These are phyloP conservation scores for Pontederia crassipes DNA, from an alignment of 176 grass and related monocot genomes.

Conservation along the genomic window DNA sequence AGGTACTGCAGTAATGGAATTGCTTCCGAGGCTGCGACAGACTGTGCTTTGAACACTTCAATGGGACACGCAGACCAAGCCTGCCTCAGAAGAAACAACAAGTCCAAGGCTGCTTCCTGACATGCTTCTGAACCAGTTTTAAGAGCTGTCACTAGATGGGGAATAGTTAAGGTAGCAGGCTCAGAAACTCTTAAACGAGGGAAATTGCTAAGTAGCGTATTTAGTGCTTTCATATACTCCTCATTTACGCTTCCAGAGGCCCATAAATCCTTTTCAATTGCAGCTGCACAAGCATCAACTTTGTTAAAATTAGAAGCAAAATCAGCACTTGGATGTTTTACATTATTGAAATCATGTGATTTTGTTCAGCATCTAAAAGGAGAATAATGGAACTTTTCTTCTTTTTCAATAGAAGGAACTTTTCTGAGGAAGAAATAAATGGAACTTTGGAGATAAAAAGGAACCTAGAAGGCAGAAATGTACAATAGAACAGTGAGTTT, in stretches of 20 bases:
- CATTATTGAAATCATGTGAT: no score
- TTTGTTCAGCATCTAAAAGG: no score
- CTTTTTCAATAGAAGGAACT: no score
- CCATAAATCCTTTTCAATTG: slow-evolving; percentile 99
- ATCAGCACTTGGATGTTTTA: no score
- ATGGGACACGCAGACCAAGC: slow-evolving; percentile 91
- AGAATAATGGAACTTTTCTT: no score
- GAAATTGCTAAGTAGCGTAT: slow-evolving; percentile 85
- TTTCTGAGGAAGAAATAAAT: no score
- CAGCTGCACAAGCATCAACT: slow-evolving; percentile 40
- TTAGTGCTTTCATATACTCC: slow-evolving; percentile 95
- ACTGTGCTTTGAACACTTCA: slow-evolving; percentile 99
- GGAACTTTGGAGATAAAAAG: no score
- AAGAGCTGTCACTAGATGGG: slow-evolving; percentile 96
- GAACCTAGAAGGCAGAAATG: no score
- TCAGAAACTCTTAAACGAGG: slow-evolving; percentile 92
- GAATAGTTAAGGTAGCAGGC: slow-evolving; percentile 91
- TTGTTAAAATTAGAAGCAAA: no score
- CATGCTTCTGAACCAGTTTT: slow-evolving; percentile 95
- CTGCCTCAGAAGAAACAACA: slow-evolving; percentile 90
- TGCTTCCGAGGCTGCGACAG: slow-evolving; percentile 90
- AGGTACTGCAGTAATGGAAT: slow-evolving; percentile 98
- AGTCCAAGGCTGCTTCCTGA: slow-evolving; percentile 97
- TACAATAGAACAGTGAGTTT: no score
- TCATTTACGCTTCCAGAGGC: slow-evolving; percentile 84